Evolutionary conservation across 768 basidiomycete species (phyloP), one percentile per base, ranked within the genome.

Genomic region (Naganishia vaughanmartiniae): DNA sequence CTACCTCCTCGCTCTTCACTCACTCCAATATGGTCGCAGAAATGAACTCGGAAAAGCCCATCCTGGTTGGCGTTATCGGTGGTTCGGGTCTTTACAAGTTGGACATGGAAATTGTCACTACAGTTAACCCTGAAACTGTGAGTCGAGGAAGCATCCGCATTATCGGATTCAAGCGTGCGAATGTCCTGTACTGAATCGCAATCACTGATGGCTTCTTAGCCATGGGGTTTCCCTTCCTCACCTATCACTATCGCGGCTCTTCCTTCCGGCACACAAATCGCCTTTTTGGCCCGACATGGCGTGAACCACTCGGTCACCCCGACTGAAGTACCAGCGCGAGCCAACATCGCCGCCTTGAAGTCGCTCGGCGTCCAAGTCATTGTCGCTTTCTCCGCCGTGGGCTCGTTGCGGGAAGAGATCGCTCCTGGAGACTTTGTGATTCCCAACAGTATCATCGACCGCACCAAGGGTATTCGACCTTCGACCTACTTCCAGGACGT

Each of bases 291-390:
- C 0, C 88, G 95, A 12, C 96, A 98, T 79, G 94, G 94, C 17
- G 77, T 81, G n/a, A 85, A 87, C 12, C 95, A 98, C 83, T 85
- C 83, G 72, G 86, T 93, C 81, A 78, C 85, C 19, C 95, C 95
- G 1, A 90, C 92, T 7, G 79, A 85, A 39, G 90, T 98, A 10
- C 93, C 93, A 56, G 82, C 85, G 0, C 88, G 91, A 65, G 95
- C 95, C 73, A 99, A 97, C 85, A 93, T 97, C 77, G 90, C 94
- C 33, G 95, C 94, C 0, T 86, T 97, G 77, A 97, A 97, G 82
- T 89, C 87, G 51, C 85, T 98, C 74, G 95, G 95, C 51, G 90
- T 93, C 10, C 87, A 89, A 73, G 91, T 88, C 58, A 87, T 98
- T 79, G 84, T 98, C 74, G 93, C 93, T 9, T 98, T 98, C 85